Conservation (phyloP, 805 yeast species). For the Ogataea sp. region DNA sequence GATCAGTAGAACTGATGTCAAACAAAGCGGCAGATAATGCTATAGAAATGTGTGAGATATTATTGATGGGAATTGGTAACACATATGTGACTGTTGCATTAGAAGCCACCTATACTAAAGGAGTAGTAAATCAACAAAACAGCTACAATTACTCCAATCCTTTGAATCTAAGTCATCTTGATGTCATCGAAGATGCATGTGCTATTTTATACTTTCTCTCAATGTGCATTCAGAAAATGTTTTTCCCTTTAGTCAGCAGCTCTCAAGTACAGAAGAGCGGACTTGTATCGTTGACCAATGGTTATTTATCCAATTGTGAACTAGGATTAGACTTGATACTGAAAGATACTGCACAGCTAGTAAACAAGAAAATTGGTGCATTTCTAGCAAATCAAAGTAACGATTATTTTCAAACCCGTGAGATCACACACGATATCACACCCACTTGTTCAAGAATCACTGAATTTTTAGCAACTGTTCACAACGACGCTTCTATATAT, state of each 20-base stretch:
- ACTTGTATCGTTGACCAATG: constrained; percentile 55
- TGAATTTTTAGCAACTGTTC: constrained; percentile 25
- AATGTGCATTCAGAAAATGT: constrained; percentile 63
- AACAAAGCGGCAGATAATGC: constrained; percentile 53
- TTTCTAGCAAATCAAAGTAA: constrained; percentile 60
- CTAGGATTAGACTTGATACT: constrained; percentile 56
- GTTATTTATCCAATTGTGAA: constrained; percentile 53
- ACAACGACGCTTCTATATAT: constrained; percentile 2
- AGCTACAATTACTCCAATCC: constrained; percentile 1
- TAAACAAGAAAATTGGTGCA: constrained; percentile 40
- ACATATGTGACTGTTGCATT: constrained; percentile 68
- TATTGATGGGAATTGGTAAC: constrained; percentile 63
- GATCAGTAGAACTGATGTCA: constrained; percentile 69
- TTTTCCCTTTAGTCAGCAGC: constrained; percentile 65
- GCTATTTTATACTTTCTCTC: constrained; percentile 61
- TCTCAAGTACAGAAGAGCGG: constrained; percentile 48
- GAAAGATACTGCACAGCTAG: constrained; percentile 46
- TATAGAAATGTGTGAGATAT: constrained; percentile 55
- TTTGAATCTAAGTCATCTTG: constrained; percentile 39
- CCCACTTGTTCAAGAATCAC: constrained; percentile 60
- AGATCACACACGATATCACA: constrained; percentile 42
- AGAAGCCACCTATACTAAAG: constrained; percentile 49
- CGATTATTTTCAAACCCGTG: constrained; percentile 50
- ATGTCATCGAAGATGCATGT: constrained; percentile 42
- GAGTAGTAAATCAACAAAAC: constrained; percentile 17